These are phyloP conservation scores for Tieghemostelium lacteum DNA, from an alignment of 78 protist genomes.

Conservation along the genomic window DNA sequence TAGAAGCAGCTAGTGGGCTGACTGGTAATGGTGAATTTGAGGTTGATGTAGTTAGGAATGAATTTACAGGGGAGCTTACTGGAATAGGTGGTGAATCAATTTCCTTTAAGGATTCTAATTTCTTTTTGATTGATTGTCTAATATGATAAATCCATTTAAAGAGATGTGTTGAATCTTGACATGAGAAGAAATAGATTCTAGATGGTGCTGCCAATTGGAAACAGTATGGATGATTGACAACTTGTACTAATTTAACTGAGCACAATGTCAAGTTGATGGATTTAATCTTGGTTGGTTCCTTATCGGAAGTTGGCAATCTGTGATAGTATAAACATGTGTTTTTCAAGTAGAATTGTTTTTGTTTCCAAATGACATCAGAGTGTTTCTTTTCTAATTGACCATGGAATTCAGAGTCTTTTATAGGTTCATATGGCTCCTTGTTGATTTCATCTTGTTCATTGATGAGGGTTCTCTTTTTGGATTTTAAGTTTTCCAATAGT, in stretches of 20 bases:
- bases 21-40: not conserved
- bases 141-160: constrained; percentile 74
- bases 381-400: constrained; percentile 21
- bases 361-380: constrained; percentile 46
- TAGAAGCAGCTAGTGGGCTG: not conserved
- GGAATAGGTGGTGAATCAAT: not conserved
- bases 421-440: not conserved
- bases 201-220: constrained; percentile 77
- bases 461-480: constrained; percentile 32
- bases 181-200: constrained; percentile 68
- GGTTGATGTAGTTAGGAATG: not conserved
- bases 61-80: not conserved
- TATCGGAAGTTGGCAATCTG: not conserved
- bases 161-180: constrained; percentile 15
- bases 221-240: constrained; percentile 73
- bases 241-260: constrained; percentile 50
- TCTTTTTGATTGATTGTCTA: constrained; percentile 57
- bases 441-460: not conserved
- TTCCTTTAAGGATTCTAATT: constrained; percentile 41
- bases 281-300: constrained; percentile 50
- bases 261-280: constrained; percentile 52
- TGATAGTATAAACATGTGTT: constrained; percentile 37
- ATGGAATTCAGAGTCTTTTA: constrained; percentile 23
- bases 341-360: constrained; percentile 58
- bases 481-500: constrained; percentile 39